phyloP scores from a whole-genome alignment of 768 basidiomycete species.

The Boletus vermiculosoides region DNA sequence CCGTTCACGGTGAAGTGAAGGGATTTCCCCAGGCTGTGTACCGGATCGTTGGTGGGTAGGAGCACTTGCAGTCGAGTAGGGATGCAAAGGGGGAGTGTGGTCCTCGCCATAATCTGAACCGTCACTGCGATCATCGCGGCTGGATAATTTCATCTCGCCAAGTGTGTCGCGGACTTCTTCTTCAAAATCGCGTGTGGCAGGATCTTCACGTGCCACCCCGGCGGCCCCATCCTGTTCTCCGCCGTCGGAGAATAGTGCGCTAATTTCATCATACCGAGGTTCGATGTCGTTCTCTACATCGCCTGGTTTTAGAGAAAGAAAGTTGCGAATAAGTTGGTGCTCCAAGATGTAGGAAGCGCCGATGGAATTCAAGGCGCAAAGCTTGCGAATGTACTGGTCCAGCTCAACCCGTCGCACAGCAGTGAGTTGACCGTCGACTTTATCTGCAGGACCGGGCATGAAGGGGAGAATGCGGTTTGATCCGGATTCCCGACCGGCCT shows the following conservation, averaged over 20 bases:
- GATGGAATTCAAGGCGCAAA: slow-evolving; percentile 66
- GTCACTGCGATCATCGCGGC: slow-evolving; percentile 52
- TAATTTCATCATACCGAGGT: slow-evolving; percentile 57
- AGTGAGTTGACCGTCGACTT: slow-evolving; percentile 83
- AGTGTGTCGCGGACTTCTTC: slow-evolving; percentile 50
- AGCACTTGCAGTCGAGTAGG: slow-evolving; percentile 37
- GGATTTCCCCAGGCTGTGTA: slow-evolving; percentile 36
- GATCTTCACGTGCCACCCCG: slow-evolving; percentile 27
- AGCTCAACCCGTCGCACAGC: slow-evolving; percentile 78
- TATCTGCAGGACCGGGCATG: slow-evolving; percentile 92
- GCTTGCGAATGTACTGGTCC: slow-evolving; percentile 80
- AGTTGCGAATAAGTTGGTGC: slow-evolving; percentile 74
- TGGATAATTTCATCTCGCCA: slow-evolving; percentile 45
- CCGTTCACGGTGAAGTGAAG: slow-evolving; percentile 37
- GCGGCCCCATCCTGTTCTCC: slow-evolving; percentile 39
- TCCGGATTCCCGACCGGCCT: slow-evolving; percentile 77
- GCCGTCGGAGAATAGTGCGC: slow-evolving; percentile 44
- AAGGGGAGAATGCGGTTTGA: slow-evolving; percentile 82
- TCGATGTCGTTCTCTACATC: slow-evolving; percentile 73
- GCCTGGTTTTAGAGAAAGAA: slow-evolving; percentile 82
- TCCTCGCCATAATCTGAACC: slow-evolving; percentile 67
- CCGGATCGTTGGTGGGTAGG: slow-evolving; percentile 46
- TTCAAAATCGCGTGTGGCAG: slow-evolving; percentile 36
- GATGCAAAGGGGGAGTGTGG: slow-evolving; percentile 32
- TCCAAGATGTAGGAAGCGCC: slow-evolving; percentile 81